A percentile compares a stretch with the other conserved stretches of the same genome.
phyloP scores from a whole-genome alignment of 2,329 filamentous ascomycete genomes.

The Lomentospora prolificans region DNA sequence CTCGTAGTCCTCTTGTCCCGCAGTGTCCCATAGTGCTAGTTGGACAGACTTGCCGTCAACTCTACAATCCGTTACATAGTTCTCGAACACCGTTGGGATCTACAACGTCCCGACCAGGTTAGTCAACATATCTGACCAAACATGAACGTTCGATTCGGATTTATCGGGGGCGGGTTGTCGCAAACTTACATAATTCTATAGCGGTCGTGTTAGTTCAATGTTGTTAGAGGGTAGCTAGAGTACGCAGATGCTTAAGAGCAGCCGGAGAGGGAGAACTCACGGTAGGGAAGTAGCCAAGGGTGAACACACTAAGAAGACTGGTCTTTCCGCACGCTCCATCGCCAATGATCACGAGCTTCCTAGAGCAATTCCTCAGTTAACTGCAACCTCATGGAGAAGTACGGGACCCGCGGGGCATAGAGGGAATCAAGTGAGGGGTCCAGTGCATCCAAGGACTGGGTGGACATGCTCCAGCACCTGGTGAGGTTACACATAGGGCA shows the following conservation, averaged over 20 bases:
- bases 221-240: slow-evolving; percentile 12
- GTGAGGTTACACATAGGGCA: neutral
- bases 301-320: slow-evolving; percentile 93
- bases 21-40: slow-evolving; percentile 97
- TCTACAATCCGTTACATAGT: slow-evolving; percentile 97
- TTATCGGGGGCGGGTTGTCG: slow-evolving; percentile 5
- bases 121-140: neutral
- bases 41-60: slow-evolving; percentile 99
- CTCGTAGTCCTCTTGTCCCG: slow-evolving; percentile 97
- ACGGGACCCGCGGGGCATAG: neutral
- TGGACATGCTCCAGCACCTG: neutral
- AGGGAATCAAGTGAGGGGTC: neutral
- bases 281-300: slow-evolving; percentile 92
- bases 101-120: slow-evolving; percentile 24
- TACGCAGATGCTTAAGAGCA: slow-evolving; percentile 12
- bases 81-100: slow-evolving; percentile 97
- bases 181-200: slow-evolving; percentile 48
- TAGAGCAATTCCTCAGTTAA: slow-evolving; percentile 24
- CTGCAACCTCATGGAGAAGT: neutral
- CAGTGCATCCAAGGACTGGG: neutral
- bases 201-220: neutral
- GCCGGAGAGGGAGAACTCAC: slow-evolving; percentile 44
- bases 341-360: slow-evolving; percentile 94
- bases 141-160: neutral
- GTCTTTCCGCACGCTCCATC: slow-evolving; percentile 98